Percentiles rank a stretch among this genome's conserved stretches.
Conservation (phyloP, 208 protist genomes). For the Vickermania spadyakhi region DNA sequence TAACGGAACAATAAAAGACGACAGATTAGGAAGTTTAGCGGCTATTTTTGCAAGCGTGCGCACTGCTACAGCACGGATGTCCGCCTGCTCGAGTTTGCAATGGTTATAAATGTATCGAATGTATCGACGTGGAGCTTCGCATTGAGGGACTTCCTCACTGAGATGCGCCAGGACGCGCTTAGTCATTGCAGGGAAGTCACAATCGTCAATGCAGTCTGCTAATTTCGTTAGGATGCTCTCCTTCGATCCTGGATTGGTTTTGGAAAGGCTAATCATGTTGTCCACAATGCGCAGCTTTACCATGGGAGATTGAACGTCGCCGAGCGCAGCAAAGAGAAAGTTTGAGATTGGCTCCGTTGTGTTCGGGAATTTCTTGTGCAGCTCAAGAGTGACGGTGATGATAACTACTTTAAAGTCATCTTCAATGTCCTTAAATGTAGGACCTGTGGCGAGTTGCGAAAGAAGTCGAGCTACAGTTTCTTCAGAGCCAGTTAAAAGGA, state of each 20-base stretch:
- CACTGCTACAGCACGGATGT: conserved; percentile 94
- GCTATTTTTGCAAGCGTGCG: conserved; percentile 97
- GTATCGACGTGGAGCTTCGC: conserved; percentile 78
- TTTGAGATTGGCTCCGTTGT: conserved; percentile 88
- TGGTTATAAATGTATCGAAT: conserved; percentile 98
- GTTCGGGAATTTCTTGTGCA: conserved; percentile 94
- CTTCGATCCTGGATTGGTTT: conserved; percentile 82
- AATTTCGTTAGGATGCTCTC: conserved; percentile 90
- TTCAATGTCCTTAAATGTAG: conserved; percentile 91
- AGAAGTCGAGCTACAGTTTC: conserved; percentile 94
- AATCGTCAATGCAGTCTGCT: conserved; percentile 99
- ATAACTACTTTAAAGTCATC: conserved; percentile 98
- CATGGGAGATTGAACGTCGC: conserved; percentile 83
- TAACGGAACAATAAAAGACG: conserved; percentile 80
- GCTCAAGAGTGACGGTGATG: conserved; percentile 91
- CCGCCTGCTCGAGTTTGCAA: conserved; percentile 89
- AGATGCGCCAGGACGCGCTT: conserved; percentile 95
- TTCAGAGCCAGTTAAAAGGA: conserved; percentile 97
- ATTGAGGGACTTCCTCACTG: conserved; percentile 91
- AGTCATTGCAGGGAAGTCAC: conserved; percentile 94
- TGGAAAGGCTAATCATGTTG: conserved; percentile 92
- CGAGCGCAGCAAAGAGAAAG: conserved; percentile 85
- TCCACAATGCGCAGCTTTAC: conserved; percentile 96
- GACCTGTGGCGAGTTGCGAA: conserved; percentile 89
- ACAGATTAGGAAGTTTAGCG: conserved; percentile 73